Evolutionary conservation across 345 rosid genomes (phyloP).

Genomic region (Salix caprea): DNA sequence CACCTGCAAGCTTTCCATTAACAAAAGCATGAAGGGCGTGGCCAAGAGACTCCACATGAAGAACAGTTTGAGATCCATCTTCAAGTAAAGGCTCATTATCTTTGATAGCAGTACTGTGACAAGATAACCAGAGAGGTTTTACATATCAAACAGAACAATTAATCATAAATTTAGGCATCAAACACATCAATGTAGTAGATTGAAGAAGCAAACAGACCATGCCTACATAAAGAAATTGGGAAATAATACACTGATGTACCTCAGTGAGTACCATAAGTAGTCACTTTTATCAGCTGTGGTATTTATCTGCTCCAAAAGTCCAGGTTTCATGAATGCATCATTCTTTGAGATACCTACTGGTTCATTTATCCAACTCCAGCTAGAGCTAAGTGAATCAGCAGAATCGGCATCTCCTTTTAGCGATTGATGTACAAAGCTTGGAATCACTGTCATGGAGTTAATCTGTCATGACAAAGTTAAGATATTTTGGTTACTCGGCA

Average conservation of each 20-base stretch:
- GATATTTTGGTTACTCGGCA: conserved; percentile 4
- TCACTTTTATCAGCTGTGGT: conserved; percentile 84
- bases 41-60: conserved; percentile 80
- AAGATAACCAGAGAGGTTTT: neutral
- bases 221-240: neutral
- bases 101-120: conserved; percentile 44
- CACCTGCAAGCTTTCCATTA: conserved; percentile 80
- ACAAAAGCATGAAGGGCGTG: conserved; percentile 76
- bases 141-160: neutral
- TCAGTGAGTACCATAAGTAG: conserved; percentile 86
- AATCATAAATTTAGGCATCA: neutral
- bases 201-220: neutral
- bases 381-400: conserved; percentile 38
- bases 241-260: conserved; percentile 36
- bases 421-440: conserved; percentile 46
- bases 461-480: conserved; percentile 41
- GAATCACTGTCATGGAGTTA: conserved; percentile 55
- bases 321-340: conserved; percentile 54
- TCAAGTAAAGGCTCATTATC: conserved; percentile 54
- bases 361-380: conserved; percentile 79
- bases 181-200: neutral
- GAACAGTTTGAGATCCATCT: conserved; percentile 64
- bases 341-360: conserved; percentile 76
- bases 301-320: conserved; percentile 80
- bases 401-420: conserved; percentile 41